Conservation (phyloP, 441 rosid species). For the Arabidopsis hybrid region DNA sequence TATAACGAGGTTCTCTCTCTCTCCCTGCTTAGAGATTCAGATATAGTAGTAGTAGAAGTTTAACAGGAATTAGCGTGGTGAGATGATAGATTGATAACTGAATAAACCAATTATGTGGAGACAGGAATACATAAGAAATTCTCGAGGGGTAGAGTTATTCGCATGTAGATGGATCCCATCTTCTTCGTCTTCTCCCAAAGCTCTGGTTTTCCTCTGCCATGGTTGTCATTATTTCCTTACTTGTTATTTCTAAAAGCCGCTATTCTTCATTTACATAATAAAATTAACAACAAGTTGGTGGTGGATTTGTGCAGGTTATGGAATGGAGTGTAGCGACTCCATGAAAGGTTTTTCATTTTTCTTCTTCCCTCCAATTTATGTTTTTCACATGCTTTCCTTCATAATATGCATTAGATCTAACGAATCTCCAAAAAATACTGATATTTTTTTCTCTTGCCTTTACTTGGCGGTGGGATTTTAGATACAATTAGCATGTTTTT, state of each 20-base stretch:
- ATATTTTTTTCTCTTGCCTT: no score
- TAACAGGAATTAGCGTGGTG: background rate
- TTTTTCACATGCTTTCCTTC: background rate
- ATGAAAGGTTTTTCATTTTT: constrained; percentile 79
- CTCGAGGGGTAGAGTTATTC: constrained; percentile 79
- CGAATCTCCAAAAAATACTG: background rate
- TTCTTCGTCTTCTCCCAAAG: constrained; percentile 59
- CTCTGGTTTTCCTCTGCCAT: constrained; percentile 95
- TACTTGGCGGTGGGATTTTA: background rate
- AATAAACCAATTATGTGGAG: background rate
- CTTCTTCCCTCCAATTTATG: background rate
- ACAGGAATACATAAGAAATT: constrained; percentile 74
- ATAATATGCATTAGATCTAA: background rate
- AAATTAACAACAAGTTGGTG: no score
- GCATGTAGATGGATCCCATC: constrained; percentile 89
- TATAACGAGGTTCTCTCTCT: constrained; percentile 35
- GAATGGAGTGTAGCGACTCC: constrained; percentile 93
- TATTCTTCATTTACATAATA: no score
- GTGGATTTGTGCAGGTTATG: constrained; percentile 70
- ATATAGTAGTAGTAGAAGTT: background rate
- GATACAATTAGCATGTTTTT: background rate
- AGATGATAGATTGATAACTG: background rate
- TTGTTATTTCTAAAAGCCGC: no score
- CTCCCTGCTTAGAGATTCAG: constrained; percentile 6
- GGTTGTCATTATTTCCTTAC: no score